Percentiles rank a stretch among this genome's conserved stretches.
These are phyloP conservation scores for Hygrophoropsis aurantiaca DNA, from an alignment of 768 basidiomycete genomes.

Conservation along the genomic window DNA sequence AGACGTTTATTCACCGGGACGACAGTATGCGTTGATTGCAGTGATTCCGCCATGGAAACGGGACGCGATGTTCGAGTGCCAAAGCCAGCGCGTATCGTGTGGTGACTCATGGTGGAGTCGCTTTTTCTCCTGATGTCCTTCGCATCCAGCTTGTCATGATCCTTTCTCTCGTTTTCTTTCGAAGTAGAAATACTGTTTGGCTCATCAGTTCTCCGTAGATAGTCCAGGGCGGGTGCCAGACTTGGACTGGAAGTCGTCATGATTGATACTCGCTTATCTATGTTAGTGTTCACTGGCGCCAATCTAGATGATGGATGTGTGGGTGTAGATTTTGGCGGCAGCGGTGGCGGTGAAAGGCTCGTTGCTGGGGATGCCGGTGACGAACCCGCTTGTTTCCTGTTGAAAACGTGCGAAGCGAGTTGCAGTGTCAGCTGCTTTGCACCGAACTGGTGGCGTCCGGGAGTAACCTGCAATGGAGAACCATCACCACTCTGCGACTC, in stretches of 20 bases:
- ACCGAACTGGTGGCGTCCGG: conserved; percentile 18
- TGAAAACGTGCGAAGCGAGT: conserved; percentile 49
- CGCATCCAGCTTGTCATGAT: conserved; percentile 35
- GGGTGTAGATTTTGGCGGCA: conserved; percentile 37
- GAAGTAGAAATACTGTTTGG: conserved; percentile 16
- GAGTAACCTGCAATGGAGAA: conserved; percentile 8
- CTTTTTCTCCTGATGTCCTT: conserved; percentile 82
- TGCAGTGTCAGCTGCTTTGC: conserved; percentile 38
- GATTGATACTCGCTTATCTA: conserved; percentile 47
- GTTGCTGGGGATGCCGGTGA: conserved; percentile 32
- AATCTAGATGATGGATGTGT: conserved; percentile 24
- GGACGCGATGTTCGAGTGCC: conserved; percentile 60
- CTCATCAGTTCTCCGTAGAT: conserved; percentile 44
- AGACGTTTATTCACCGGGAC: conserved; percentile 65
- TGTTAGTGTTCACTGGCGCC: conserved; percentile 15
- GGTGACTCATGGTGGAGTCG: conserved; percentile 78
- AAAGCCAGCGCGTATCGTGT: conserved; percentile 61
- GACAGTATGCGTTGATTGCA: conserved; percentile 72
- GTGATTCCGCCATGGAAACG: conserved; percentile 75
- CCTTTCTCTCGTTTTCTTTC: conserved; percentile 28
- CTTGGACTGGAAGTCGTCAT: conserved; percentile 54
- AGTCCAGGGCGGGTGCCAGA: conserved; percentile 58
- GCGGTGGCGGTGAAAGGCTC: conserved; percentile 34
- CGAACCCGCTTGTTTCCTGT: conserved; percentile 30
- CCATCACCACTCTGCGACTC: conserved; percentile 17